phyloP scores from a whole-genome alignment of 805 yeast species.

The Candida alai region DNA sequence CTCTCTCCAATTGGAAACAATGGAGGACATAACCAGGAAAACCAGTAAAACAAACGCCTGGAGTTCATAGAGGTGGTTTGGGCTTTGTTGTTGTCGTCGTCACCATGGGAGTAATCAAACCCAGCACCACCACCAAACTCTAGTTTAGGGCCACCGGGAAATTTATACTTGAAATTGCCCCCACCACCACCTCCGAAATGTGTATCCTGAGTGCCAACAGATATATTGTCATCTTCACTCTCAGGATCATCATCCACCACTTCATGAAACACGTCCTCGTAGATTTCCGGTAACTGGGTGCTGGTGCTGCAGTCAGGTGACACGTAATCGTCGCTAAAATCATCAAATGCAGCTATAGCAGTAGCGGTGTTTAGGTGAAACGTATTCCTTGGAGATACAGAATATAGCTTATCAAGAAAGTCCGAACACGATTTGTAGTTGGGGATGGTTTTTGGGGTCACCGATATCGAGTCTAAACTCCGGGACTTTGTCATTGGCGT shows the following conservation, averaged over 20 bases:
- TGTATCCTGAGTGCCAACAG: conserved; percentile 8
- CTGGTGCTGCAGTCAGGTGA: neutral
- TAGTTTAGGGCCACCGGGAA: conserved; percentile 20
- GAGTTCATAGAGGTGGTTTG: no score
- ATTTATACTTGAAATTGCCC: conserved; percentile 17
- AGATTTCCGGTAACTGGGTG: conserved; percentile 2
- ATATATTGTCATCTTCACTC: conserved; percentile 1
- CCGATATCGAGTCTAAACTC: neutral
- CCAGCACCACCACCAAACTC: conserved; percentile 29
- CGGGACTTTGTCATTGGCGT: conserved; percentile 4
- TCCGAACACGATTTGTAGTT: conserved; percentile 20
- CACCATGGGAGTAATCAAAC: conserved; percentile 18
- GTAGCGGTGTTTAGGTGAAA: conserved; percentile 27
- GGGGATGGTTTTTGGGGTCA: conserved; percentile 5
- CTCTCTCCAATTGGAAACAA: conserved; percentile 11
- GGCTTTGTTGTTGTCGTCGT: conserved; percentile 2
- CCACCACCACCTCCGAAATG: conserved; percentile 27
- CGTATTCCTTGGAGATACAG: conserved; percentile 40
- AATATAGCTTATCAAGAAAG: conserved; percentile 33
- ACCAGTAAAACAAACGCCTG: no score
- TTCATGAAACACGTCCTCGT: neutral
- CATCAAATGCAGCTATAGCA: conserved; percentile 20
- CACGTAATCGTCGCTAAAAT: neutral
- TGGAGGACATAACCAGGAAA: conserved; percentile 21
- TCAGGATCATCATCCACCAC: conserved; percentile 1